These are phyloP conservation scores for Diaporthe citri DNA, from an alignment of 2,329 filamentous ascomycete genomes.

Conservation along the genomic window DNA sequence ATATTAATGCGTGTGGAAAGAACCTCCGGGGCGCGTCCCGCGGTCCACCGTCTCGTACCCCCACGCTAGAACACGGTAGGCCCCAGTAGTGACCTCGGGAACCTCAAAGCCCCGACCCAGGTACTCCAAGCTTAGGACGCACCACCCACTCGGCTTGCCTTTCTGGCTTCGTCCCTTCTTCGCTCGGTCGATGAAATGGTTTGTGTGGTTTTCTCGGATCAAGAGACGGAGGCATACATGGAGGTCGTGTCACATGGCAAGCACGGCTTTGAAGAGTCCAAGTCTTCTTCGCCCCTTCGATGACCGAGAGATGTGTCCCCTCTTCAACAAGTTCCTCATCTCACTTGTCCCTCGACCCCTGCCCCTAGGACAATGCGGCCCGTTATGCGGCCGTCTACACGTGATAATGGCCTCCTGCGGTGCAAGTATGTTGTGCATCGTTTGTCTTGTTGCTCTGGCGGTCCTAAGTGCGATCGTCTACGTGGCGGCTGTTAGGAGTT, in stretches of 20 bases:
- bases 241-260: neutral
- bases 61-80: slow-evolving; percentile 11
- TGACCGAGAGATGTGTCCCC: neutral
- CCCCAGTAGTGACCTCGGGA: neutral
- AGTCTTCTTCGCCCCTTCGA: neutral
- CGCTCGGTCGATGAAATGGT: too few species aligned
- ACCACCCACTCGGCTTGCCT: neutral
- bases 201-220: neutral
- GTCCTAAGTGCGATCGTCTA: too few species aligned
- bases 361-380: slow-evolving; percentile 39
- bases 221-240: neutral
- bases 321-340: neutral
- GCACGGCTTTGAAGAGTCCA: neutral
- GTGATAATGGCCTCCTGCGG: slow-evolving; percentile 46
- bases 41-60: neutral
- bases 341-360: neutral
- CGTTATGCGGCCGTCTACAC: slow-evolving; percentile 47
- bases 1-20: neutral
- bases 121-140: neutral
- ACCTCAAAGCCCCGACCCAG: neutral
- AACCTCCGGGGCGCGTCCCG: neutral
- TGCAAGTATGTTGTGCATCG: slow-evolving; percentile 50
- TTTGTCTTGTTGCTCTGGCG: slow-evolving; percentile 38
- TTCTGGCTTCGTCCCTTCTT: neutral
- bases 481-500: neutral